Percentiles rank a stretch among this genome's conserved stretches.
These are phyloP conservation scores for Vanderwaltozyma verrucispora DNA, from an alignment of 805 yeast genomes.

Conservation along the genomic window DNA sequence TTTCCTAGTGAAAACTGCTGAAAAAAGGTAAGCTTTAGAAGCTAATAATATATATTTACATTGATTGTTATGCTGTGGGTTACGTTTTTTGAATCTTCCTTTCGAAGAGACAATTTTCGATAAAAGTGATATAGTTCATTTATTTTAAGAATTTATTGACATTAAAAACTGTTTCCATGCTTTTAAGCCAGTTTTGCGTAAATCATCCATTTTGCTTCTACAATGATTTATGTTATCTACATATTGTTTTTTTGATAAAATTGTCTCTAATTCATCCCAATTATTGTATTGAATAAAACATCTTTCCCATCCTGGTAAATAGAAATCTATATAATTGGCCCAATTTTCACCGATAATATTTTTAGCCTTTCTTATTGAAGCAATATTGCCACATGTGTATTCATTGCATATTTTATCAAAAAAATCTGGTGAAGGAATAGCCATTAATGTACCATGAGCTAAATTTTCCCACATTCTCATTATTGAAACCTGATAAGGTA, in stretches of 20 bases:
- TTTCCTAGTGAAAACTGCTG: too few species aligned
- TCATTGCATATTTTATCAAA: slow-evolving; percentile 4
- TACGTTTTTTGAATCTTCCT: too few species aligned
- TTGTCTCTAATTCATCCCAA: slow-evolving; percentile 5
- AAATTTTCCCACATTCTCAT: slow-evolving; percentile 11
- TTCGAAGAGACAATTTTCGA: too few species aligned
- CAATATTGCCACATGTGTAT: neutral
- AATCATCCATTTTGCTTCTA: slow-evolving; percentile 2
- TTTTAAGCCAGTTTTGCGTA: neutral
- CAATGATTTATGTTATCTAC: slow-evolving; percentile 5
- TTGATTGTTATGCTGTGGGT: too few species aligned
- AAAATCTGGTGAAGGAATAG: slow-evolving; percentile 6
- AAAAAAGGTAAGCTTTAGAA: too few species aligned
- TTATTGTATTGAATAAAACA: slow-evolving; percentile 5
- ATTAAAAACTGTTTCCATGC: neutral
- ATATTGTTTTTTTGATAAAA: slow-evolving; percentile 2
- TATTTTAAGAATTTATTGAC: too few species aligned
- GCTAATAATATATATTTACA: too few species aligned
- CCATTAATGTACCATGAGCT: slow-evolving; percentile 5
- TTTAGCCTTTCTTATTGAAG: slow-evolving; percentile 2
- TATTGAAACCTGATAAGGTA: slow-evolving; percentile 8
- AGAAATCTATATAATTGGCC: slow-evolving; percentile 5
- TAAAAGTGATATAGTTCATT: too few species aligned
- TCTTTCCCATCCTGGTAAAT: slow-evolving; percentile 5
- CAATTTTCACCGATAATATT: slow-evolving; percentile 3